phyloP scores from a whole-genome alignment of 768 basidiomycete species.

The Symmetrospora coprosmae region DNA sequence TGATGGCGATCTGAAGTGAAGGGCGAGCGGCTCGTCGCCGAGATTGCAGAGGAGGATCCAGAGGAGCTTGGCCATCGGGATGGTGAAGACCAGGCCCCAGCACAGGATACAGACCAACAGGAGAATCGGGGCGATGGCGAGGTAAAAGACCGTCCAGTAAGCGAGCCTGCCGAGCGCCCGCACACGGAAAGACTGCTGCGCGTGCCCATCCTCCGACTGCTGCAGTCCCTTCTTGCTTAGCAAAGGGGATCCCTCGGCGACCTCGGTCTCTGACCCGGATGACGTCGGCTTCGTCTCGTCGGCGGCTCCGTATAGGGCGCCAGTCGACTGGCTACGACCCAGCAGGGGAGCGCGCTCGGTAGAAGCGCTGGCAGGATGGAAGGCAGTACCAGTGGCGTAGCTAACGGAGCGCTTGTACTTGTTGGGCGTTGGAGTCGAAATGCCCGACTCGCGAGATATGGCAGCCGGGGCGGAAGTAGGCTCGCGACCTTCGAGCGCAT shows the following conservation, averaged over 20 bases:
- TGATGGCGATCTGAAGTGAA: slow-evolving; percentile 83
- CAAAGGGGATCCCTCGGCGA: background rate
- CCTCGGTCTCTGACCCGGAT: slow-evolving; percentile 25
- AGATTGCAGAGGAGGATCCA: slow-evolving; percentile 86
- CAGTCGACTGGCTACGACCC: background rate
- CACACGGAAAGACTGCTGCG: slow-evolving; percentile 24
- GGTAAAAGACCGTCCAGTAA: slow-evolving; percentile 66
- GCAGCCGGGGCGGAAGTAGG: background rate
- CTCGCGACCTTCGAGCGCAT: background rate
- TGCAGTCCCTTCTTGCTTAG: background rate
- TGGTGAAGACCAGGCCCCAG: slow-evolving; percentile 87
- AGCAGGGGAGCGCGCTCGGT: too few relatives aligned
- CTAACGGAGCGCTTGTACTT: background rate
- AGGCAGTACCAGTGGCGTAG: background rate
- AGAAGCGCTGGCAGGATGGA: background rate
- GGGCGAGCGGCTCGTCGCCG: slow-evolving; percentile 58
- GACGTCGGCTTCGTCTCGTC: background rate
- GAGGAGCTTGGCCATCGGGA: slow-evolving; percentile 94
- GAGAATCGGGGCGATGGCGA: slow-evolving; percentile 75
- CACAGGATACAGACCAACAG: slow-evolving; percentile 73
- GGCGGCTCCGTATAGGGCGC: background rate
- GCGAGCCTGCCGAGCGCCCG: slow-evolving; percentile 31
- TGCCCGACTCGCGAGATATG: too few relatives aligned
- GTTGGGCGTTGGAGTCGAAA: background rate
- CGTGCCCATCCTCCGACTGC: background rate